Evolutionary conservation across 371 early-diverging fungal species (phyloP).

Genomic region (Lichtheimia ornata): DNA sequence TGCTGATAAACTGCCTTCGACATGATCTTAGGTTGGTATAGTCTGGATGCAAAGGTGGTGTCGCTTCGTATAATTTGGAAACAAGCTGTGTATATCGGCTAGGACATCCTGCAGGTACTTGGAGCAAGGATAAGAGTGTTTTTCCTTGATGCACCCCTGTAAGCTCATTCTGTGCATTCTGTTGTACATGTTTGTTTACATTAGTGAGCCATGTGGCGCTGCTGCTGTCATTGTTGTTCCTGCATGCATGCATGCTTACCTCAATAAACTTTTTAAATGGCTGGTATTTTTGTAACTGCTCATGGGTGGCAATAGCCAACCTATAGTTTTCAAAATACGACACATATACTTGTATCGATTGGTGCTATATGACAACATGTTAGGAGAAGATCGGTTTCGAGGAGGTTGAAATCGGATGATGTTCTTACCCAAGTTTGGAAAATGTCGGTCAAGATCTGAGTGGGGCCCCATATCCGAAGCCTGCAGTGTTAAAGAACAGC

Average conservation of each 20-base stretch:
- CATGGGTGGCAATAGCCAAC: slow-evolving; percentile 38
- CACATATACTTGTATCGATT: slow-evolving; percentile 25
- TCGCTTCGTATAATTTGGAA: slow-evolving; percentile 25
- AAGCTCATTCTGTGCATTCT: too few species aligned
- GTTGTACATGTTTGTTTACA: too few species aligned
- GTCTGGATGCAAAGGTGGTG: slow-evolving; percentile 43
- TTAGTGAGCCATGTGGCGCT: too few species aligned
- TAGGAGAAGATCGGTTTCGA: too few species aligned
- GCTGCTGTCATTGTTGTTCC: too few species aligned
- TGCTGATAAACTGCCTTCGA: slow-evolving; percentile 25
- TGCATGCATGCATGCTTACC: slow-evolving; percentile 23
- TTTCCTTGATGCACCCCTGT: slow-evolving; percentile 10
- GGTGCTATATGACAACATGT: neutral
- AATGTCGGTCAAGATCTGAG: slow-evolving; percentile 23
- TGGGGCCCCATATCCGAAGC: slow-evolving; percentile 22
- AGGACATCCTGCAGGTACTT: slow-evolving; percentile 38
- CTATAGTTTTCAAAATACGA: slow-evolving; percentile 39
- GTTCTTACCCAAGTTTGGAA: slow-evolving; percentile 24
- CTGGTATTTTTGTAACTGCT: slow-evolving; percentile 34
- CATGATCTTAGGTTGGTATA: slow-evolving; percentile 27
- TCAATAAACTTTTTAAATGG: slow-evolving; percentile 50
- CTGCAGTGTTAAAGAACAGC: slow-evolving; percentile 2
- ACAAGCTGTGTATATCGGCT: slow-evolving; percentile 35
- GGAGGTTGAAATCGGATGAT: too few species aligned
- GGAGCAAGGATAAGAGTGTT: slow-evolving; percentile 37